A percentile compares a stretch with the other conserved stretches of the same genome.
These are phyloP conservation scores for Coemansia erecta DNA, from an alignment of 192 early-diverging fungal genomes.

Conservation along the genomic window DNA sequence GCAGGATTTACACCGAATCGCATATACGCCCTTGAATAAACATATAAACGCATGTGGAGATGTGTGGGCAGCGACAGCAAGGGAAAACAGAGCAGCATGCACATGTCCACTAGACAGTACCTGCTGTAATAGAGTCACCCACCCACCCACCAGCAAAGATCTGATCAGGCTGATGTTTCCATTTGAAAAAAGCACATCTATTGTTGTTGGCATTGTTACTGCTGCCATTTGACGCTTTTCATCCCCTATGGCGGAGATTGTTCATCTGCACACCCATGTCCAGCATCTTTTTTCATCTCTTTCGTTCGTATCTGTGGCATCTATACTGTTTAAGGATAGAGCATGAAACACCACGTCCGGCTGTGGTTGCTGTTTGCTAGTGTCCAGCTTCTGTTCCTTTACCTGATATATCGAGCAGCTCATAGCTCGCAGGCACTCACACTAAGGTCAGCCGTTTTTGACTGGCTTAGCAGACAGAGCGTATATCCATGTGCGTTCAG, in stretches of 20 bases:
- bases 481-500: constrained; percentile 31
- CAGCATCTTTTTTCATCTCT: background rate
- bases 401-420: constrained; percentile 12
- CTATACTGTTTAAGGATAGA: background rate
- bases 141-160: no score
- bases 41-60: no score
- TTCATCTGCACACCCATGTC: background rate
- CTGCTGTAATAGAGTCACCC: no score
- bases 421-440: constrained; percentile 14
- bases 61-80: no score
- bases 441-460: constrained; percentile 6
- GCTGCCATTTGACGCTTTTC: no score
- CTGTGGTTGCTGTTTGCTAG: constrained; percentile 28
- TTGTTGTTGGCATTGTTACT: no score
- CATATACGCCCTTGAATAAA: no score
- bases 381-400: constrained; percentile 6
- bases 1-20: no score
- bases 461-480: constrained; percentile 24
- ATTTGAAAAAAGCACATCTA: background rate
- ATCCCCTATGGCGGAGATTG: no score
- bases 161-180: background rate
- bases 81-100: no score
- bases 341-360: constrained; percentile 27
- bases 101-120: no score
- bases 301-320: no score